Conservation (phyloP, 1,139 yeast genomes). For the Diutina catenulata region DNA sequence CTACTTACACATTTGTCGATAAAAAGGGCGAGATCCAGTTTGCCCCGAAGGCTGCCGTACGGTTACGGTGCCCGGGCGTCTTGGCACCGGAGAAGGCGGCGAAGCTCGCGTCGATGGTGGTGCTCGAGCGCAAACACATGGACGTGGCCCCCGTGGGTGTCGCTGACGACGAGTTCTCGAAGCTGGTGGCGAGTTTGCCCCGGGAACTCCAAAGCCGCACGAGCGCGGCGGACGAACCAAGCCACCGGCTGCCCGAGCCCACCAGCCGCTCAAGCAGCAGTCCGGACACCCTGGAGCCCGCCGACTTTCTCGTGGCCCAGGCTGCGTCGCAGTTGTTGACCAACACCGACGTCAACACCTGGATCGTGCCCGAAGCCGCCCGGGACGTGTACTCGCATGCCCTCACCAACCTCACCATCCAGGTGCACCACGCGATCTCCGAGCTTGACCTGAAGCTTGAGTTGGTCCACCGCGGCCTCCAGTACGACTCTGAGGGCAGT, state of each 20-base stretch:
- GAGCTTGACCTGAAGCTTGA: conserved; percentile 6
- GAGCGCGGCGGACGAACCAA: conserved; percentile 11
- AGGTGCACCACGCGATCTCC: conserved; percentile 11
- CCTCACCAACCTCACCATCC: conserved; percentile 20
- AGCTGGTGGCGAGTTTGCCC: not conserved
- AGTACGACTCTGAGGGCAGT: conserved; percentile 31
- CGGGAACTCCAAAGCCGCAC: not conserved
- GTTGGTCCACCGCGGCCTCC: conserved; percentile 38
- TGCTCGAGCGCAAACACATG: conserved; percentile 20
- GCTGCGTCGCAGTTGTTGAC: conserved; percentile 27
- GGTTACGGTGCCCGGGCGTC: conserved; percentile 42
- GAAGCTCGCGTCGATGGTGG: conserved; percentile 13
- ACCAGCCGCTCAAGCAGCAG: conserved; percentile 5
- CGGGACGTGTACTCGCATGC: conserved; percentile 19
- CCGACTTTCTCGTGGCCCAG: conserved; percentile 25
- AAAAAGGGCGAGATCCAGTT: conserved; percentile 45
- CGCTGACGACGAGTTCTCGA: conserved; percentile 22
- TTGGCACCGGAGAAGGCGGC: conserved; percentile 11
- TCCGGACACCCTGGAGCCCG: conserved; percentile 7
- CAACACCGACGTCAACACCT: conserved; percentile 27
- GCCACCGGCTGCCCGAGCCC: conserved; percentile 11
- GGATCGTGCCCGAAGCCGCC: conserved; percentile 24
- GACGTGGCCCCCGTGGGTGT: conserved; percentile 31
- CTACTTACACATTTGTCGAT: conserved; percentile 38
- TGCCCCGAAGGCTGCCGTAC: conserved; percentile 33